Base-by-base conservation (phyloP, 352 stramenopile genomes). In the Phytophthora sp. region DNA sequence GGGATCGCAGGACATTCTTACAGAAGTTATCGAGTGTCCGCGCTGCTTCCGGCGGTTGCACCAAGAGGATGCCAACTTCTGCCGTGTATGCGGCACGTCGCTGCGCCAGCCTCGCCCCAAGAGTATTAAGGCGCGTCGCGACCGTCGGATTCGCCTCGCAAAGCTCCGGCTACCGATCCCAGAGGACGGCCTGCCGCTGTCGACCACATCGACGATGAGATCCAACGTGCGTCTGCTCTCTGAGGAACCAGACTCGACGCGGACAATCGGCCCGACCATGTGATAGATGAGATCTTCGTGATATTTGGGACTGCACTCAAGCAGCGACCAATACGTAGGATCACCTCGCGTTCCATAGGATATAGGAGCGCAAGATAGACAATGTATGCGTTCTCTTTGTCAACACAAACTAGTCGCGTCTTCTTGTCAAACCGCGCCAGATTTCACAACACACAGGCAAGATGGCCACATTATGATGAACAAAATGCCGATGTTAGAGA, bases 61-160 rank as follows among this genome's bases (percentile, higher is more conserved):
- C 44, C 87, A 95, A 63, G 75, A 90, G 0, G 85, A 94, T 54
- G 85, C 87, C 39, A 92, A 88, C 24, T 95, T 93, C 42, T 95
- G 87, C 42, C 82, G 87, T 31, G 75, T 89, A 13, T 95, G 87
- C 55, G 87, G 85, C 5, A 84, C 73, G 1, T 63, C 83, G 15
- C 61, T 93, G 11, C 83, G 84, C 6, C 57, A 86, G 31, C 74
- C 74, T 36, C 84, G 82, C 2, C 71, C 63, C 31, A 88, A 89
- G 69, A 84, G 50, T 39, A 73, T 89, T 58, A 90, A 91, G 52
- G 82, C 82, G 0, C 76, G 74, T 35, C 83, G 76, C 13, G 76
- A 88, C 8, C 81, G 74, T 7, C 66, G 70, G 31, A 45, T 90
- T 16, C 84, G 82, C 4, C 73, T 93, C 15, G 77, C 73, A 7